Conservation (phyloP, 2,329 filamentous ascomycete species). For the Colletotrichum chlorophyti region DNA sequence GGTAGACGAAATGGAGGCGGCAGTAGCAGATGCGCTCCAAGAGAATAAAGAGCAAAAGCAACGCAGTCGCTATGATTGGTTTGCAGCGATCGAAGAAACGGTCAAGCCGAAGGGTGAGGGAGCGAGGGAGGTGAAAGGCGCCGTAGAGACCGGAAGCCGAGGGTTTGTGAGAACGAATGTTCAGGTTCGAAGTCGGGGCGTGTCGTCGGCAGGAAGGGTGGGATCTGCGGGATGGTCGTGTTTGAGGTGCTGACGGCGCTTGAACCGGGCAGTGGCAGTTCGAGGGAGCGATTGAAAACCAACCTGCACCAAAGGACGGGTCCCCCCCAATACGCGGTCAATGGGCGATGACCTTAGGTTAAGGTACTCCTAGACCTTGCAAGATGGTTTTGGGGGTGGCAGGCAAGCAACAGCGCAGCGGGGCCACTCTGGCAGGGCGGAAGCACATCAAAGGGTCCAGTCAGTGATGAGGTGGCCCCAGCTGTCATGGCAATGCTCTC, state of each 20-base stretch:
- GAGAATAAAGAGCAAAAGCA: conserved; percentile 20
- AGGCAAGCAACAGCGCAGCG: no score
- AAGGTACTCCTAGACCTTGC: no score
- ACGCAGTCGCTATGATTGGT: conserved; percentile 28
- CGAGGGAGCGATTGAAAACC: conserved; percentile 23
- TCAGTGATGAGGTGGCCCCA: no score
- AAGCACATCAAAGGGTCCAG: no score
- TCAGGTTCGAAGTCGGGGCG: no score
- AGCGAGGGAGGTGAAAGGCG: no score
- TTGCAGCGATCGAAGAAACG: conserved; percentile 11
- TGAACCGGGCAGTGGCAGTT: conserved; percentile 7
- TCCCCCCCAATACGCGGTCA: no score
- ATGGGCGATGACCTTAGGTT: no score
- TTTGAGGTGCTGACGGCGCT: conserved; percentile 27
- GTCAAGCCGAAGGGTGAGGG: background rate
- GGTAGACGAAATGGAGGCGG: background rate
- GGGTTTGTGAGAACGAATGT: conserved; percentile 20
- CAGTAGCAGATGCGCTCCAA: background rate
- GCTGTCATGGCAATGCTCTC: no score
- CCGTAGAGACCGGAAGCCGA: conserved; percentile 8
- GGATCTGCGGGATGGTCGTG: conserved; percentile 29
- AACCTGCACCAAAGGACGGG: no score
- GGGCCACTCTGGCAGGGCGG: no score
- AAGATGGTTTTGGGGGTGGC: no score
- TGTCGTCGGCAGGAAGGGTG: conserved; percentile 17